Conservation (phyloP, 352 stramenopile species). For the Phytopythium sindhum region DNA sequence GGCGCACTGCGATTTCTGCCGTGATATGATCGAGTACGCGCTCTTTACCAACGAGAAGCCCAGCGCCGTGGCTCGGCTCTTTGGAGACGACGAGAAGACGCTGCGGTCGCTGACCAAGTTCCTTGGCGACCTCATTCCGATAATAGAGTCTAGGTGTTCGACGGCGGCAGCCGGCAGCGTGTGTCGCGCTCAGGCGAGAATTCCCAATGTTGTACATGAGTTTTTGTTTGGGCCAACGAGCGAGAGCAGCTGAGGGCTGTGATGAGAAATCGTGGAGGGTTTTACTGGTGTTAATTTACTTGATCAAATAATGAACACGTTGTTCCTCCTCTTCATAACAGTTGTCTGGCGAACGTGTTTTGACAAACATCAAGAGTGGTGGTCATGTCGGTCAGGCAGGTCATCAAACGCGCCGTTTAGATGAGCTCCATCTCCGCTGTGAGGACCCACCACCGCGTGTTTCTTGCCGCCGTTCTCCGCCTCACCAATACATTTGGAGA, state of each 20-base stretch:
- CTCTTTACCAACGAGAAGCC: slow-evolving; percentile 5
- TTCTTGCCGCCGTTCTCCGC: not conserved
- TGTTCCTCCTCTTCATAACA: too few relatives aligned
- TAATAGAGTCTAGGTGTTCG: slow-evolving; percentile 6
- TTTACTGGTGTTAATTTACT: too few relatives aligned
- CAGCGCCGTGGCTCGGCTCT: slow-evolving; percentile 14
- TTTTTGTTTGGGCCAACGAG: slow-evolving; percentile 17
- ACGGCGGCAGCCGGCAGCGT: slow-evolving; percentile 2
- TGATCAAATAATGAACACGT: not conserved
- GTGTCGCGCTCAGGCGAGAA: slow-evolving; percentile 14
- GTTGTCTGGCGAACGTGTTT: not conserved
- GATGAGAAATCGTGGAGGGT: too few relatives aligned
- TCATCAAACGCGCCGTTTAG: slow-evolving; percentile 1
- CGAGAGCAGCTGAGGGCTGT: not conserved
- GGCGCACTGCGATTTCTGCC: slow-evolving; percentile 20
- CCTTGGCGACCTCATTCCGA: slow-evolving; percentile 9
- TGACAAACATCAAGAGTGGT: not conserved
- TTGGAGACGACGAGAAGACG: slow-evolving; percentile 9
- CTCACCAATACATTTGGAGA: not conserved
- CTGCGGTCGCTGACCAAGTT: slow-evolving; percentile 15
- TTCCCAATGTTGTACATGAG: slow-evolving; percentile 16
- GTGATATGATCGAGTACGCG: not conserved
- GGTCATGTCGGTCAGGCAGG: not conserved
- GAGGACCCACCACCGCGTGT: not conserved
- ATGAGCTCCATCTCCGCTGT: not conserved